A percentile compares a stretch with the other conserved stretches of the same genome.
Conservation (phyloP, 2,329 filamentous ascomycete genomes). For the Colletotrichum gloeosporioides region DNA sequence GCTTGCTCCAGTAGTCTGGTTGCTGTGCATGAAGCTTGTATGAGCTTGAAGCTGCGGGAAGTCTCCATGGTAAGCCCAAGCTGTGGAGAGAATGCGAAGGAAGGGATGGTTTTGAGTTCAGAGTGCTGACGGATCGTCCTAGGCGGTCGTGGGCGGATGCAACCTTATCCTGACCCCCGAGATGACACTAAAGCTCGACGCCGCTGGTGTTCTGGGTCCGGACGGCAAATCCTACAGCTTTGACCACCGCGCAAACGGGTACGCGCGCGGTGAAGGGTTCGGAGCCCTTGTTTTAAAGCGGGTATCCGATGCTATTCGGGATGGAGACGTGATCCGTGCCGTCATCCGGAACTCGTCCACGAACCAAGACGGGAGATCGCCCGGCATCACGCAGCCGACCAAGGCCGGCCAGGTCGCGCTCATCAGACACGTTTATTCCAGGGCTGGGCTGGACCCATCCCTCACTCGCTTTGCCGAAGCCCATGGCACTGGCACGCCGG, state of each 20-base stretch:
- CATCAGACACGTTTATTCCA: constrained; percentile 41
- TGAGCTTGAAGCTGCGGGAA: constrained; percentile 22
- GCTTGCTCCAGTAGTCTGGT: constrained; percentile 42
- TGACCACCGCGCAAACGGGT: constrained; percentile 37
- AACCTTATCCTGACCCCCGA: constrained; percentile 26
- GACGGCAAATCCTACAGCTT: constrained; percentile 37
- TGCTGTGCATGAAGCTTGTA: constrained; percentile 34
- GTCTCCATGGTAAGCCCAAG: constrained; percentile 19
- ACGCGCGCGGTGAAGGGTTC: constrained; percentile 50
- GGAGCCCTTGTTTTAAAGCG: constrained; percentile 56
- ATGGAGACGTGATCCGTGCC: constrained; percentile 42
- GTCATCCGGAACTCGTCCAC: constrained; percentile 39
- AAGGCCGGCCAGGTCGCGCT: constrained; percentile 35
- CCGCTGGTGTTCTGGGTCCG: constrained; percentile 25
- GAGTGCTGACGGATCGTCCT: constrained; percentile 42
- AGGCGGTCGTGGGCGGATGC: constrained; percentile 29
- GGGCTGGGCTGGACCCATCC: constrained; percentile 28
- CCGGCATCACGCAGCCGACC: constrained; percentile 40
- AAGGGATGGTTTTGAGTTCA: background rate
- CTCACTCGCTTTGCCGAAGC: constrained; percentile 42
- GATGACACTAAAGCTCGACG: constrained; percentile 10
- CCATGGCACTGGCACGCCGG: constrained; percentile 60
- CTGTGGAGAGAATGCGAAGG: background rate
- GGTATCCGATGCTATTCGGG: constrained; percentile 48
- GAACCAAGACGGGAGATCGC: constrained; percentile 48